Evolutionary conservation across 306 rosid genomes (phyloP), one percentile per base, ranked within the genome.

Genomic region (Lablab purpureus): DNA sequence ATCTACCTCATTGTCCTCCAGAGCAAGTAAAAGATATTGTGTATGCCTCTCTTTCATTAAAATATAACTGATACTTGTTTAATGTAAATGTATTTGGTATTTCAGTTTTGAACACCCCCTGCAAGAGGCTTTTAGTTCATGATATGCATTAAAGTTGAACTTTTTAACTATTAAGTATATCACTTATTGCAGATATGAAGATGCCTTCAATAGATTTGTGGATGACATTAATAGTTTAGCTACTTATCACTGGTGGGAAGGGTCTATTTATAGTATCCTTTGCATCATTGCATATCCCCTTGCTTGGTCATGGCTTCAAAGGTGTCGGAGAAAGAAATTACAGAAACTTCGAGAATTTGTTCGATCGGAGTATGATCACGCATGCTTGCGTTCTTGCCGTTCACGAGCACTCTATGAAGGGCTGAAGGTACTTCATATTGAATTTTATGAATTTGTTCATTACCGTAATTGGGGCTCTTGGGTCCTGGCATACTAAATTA

Each of bases 371-470:
- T 96, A 96, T 80, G 99, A 96, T 71, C 99, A 96, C 82, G 89
- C 97, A 82, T 96, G 99, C 82, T 78, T 96, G 75, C 87, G 90
- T 37, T 96, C 99, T 77, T 96, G 99, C 78, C 97, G 98, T 67
- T 96, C 99, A 17, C 96, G 99, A 65, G 99, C 99, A 32, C 94
- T 96, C n/a, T 96, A 96, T 82, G 98, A 96, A 85, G 99, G 99
- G 66, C 89, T 96, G 54, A 96, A 96, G 98, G 98, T 94, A 73
- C 34, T 71, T 52, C 15, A 51, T 23, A 72, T 73, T 73, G 67
- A 36, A 67, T 66, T 54, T 76, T 43, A 41, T 64, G 58, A 73
- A 45, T 75, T 56, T 83, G 80, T 66, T 64, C 67, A 11, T 40
- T 32, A 60, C 71, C 22, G 21, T 54, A 52, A 58, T n/a, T 36